Evolutionary conservation across 1,284 basidiomycete genomes (phyloP), one percentile per base, ranked within the genome.

Genomic region (Cryptococcus maquisensis): DNA sequence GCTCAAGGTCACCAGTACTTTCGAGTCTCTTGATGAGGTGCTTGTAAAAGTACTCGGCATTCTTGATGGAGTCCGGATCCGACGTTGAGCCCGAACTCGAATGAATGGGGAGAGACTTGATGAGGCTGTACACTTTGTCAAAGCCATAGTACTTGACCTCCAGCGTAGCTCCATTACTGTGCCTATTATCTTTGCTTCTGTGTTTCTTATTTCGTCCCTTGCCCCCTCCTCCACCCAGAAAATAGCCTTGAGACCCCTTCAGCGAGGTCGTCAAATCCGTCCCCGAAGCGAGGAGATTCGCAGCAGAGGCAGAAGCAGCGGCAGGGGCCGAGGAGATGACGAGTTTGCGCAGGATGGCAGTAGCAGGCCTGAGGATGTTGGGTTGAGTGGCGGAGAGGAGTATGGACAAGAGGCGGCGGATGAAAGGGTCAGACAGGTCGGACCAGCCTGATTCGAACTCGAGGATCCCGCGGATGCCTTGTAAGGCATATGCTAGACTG

Each of bases 281-380:
- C n/a, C n/a, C n/a, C n/a, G n/a, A n/a, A n/a, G n/a, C n/a, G n/a
- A 8, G 28, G 28, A 32, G 28, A 32, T 32, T 10, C 10, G 28
- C 28, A 28, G 28, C 28, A 28, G 28, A 28, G 1, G 28, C 28
- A 28, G 28, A 28, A 4, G 28, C 28, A 32, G 59, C 47, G 18
- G 63, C 64, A 21, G 39, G n/a, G 20, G 55, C 51, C 8, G 12
- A 62, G 3, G 73, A 68, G 32, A 70, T 62, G 48, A 73, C 63
- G 16, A 74, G 62, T 54, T 71, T 73, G n/a, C 71, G 64, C 26
- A 69, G 50, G 36, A 74, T 70, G 4, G 70, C 68, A n/a, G 92
- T 96, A 1, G 94, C 92, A 12, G 94, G 94, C n/a, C 94, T 85
- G 64, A 90, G 90, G 60, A 98, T 88, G 63, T 98, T 98, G n/a